Evolutionary conservation across 805 yeast species (phyloP).

Genomic region (Brettanomyces bruxellensis): DNA sequence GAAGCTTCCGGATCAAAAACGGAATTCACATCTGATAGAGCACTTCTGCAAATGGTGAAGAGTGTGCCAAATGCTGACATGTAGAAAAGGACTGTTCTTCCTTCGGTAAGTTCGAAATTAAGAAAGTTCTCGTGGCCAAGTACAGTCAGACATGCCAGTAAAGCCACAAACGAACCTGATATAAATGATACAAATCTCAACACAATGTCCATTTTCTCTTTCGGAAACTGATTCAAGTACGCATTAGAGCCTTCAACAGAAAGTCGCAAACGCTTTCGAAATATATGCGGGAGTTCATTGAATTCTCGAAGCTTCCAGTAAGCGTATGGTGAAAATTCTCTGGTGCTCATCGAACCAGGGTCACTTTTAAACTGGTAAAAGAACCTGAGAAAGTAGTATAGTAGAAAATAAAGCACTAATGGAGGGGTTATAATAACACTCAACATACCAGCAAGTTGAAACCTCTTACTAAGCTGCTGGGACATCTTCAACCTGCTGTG

Average conservation of each 20-base stretch:
- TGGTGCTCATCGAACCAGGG: slow-evolving; percentile 71
- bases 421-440: slow-evolving; percentile 81
- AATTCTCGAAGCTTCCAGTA: slow-evolving; percentile 93
- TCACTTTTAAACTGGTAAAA: slow-evolving; percentile 88
- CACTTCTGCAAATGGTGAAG: slow-evolving; percentile 73
- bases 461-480: slow-evolving; percentile 65
- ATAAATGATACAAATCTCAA: slow-evolving; percentile 61
- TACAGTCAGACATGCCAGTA: slow-evolving; percentile 65
- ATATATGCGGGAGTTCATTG: slow-evolving; percentile 86
- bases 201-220: slow-evolving; percentile 51
- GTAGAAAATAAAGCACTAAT: slow-evolving; percentile 69
- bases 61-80: slow-evolving; percentile 82
- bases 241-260: slow-evolving; percentile 74
- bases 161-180: slow-evolving; percentile 84
- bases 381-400: slow-evolving; percentile 80
- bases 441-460: slow-evolving; percentile 79
- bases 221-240: slow-evolving; percentile 88
- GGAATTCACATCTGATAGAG: slow-evolving; percentile 48
- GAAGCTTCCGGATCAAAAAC: slow-evolving; percentile 93
- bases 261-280: slow-evolving; percentile 66
- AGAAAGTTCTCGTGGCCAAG: slow-evolving; percentile 87
- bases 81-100: slow-evolving; percentile 76
- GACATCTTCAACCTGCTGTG: slow-evolving; percentile 58
- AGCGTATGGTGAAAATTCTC: slow-evolving; percentile 91
- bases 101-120: slow-evolving; percentile 79